Percentiles rank a stretch among this genome's conserved stretches.
phyloP scores from a whole-genome alignment of 208 protist species.

The Trypanosoma melophagium region DNA sequence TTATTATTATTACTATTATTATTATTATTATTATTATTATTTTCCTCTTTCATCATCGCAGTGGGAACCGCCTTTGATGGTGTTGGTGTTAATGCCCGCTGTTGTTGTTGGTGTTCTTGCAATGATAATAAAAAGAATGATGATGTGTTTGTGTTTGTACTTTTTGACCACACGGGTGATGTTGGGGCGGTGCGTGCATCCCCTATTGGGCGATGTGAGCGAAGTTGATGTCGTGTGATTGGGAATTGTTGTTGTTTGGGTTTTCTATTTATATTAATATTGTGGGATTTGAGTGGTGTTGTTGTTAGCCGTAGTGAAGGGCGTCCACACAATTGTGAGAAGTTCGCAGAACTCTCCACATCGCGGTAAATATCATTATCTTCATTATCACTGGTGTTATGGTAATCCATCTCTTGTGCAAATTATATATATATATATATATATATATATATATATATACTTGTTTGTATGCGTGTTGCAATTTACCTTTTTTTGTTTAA shows the following conservation, averaged over 20 bases:
- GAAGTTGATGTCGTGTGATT: background rate
- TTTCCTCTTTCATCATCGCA: background rate
- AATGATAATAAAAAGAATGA: background rate
- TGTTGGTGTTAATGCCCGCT: background rate
- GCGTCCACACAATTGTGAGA: constrained; percentile 20
- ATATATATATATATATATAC: too few relatives aligned
- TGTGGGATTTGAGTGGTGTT: constrained; percentile 1
- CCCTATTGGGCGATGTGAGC: background rate
- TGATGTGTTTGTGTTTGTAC: background rate
- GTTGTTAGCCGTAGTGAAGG: constrained; percentile 7
- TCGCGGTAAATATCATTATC: constrained; percentile 19
- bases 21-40: background rate
- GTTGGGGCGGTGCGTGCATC: constrained; percentile 12
- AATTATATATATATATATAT: background rate
- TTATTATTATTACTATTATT: background rate
- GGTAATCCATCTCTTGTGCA: background rate
- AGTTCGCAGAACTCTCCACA: constrained; percentile 4
- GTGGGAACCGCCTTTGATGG: background rate
- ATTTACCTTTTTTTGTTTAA: too few relatives aligned
- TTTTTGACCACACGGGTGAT: constrained; percentile 3
- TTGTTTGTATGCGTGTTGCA: too few relatives aligned
- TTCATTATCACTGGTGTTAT: background rate
- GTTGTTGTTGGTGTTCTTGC: background rate
- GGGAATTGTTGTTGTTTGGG: background rate
- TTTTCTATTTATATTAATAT: constrained; percentile 6